Evolutionary conservation across 768 basidiomycete species (phyloP), one percentile per base, ranked within the genome.

Genomic region (Rhodotorula paludigena): DNA sequence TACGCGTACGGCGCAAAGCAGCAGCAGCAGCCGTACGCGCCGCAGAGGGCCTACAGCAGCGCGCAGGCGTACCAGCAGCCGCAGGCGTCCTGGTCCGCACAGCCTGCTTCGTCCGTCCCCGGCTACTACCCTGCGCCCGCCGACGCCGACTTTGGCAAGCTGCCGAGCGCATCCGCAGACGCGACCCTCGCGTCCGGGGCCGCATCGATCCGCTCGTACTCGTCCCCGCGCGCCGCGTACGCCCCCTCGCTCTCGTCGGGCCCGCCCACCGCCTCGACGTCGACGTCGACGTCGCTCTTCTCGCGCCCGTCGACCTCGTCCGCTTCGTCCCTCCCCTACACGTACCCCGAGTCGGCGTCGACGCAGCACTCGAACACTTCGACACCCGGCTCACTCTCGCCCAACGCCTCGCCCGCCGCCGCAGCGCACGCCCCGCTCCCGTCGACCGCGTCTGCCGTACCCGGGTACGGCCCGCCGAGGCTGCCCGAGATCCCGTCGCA

Each of bases 401-500:
- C 48, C 55, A 25, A 55, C 54, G 2, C 32, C 44, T 63, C 64
- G 6, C 33, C 52, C 56, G n/a, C 48, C 11, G 38, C n/a, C 25
- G n/a, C 47, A 44, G 41, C 39, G 30, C 42, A 11, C 44, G 44
- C 12, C 49, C 60, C 23, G 47, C 33, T 53, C 2, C 35, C 33
- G 10, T 11, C 52, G 5, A 30, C 9, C 49, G 15, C 28, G 9
- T 14, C 28, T 15, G 49, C 18, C 32, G 49, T 33, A 16, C 3
- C 32, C 15, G 49, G 49, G 18, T 32, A 33, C 30, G 49, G 42
- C 14, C 66, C 66, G 20, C 66, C 70, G 25, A 58, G 59, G 9
- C 57, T 68, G 2, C 71, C 71, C 42, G 66, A 61, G 38, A 64
- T 72, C 51, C n/a, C 30, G 78, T 0, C 82, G 74, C 28, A 78